These are phyloP conservation scores for Didymosphaeria variabile DNA, from an alignment of 2,329 filamentous ascomycete genomes.

Conservation along the genomic window DNA sequence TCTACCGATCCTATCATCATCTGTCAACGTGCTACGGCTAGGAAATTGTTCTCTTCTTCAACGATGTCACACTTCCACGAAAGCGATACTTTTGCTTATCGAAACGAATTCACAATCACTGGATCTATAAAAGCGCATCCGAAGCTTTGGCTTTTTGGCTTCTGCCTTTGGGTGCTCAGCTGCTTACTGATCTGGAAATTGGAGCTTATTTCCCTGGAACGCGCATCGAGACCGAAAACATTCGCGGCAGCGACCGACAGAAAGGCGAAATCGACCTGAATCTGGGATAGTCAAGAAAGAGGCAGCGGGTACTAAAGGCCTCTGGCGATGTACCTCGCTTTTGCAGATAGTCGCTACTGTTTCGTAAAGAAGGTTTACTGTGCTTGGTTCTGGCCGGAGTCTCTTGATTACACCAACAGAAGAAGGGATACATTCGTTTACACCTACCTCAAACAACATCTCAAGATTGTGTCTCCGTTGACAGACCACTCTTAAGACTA, in stretches of 20 bases:
- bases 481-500: background rate
- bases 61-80: background rate
- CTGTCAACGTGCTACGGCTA: background rate
- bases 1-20: too few relatives aligned
- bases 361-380: too few relatives aligned
- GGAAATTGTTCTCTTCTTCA: background rate
- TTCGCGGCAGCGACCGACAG: background rate
- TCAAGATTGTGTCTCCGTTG: too few relatives aligned
- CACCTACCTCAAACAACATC: too few relatives aligned
- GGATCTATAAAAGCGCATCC: conserved; percentile 9
- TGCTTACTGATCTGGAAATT: conserved; percentile 5
- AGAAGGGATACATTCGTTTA: too few relatives aligned
- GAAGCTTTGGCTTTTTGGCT: background rate
- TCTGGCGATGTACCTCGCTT: too few relatives aligned
- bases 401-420: too few relatives aligned
- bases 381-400: too few relatives aligned
- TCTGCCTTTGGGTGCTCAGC: conserved; percentile 3
- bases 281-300: too few relatives aligned
- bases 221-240: background rate
- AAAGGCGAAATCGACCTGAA: too few relatives aligned
- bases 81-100: background rate
- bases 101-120: conserved; percentile 6
- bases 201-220: conserved; percentile 8
- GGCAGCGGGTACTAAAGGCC: too few relatives aligned
- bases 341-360: too few relatives aligned